Conservation (phyloP, 768 basidiomycete species). For the Paxillus involutus region DNA sequence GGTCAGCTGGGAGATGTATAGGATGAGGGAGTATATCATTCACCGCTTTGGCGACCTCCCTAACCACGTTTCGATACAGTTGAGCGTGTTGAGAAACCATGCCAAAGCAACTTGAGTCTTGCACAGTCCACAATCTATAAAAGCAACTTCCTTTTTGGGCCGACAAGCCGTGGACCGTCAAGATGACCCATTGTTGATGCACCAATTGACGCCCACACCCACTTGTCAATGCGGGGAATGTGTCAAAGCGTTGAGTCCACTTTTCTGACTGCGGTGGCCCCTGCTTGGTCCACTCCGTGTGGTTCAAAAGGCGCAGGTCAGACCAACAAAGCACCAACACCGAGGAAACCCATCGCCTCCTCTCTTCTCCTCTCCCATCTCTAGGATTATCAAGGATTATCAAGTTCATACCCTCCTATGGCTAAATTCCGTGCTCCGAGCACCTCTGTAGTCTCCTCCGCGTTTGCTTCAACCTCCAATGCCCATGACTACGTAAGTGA, state of each 20-base stretch:
- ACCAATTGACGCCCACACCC: constrained; percentile 5
- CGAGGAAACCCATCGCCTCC: neutral
- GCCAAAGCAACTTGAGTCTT: constrained; percentile 15
- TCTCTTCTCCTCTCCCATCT: neutral
- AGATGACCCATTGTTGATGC: constrained; percentile 19
- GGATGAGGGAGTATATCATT: neutral
- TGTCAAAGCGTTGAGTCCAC: neutral
- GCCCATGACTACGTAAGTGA: constrained; percentile 8
- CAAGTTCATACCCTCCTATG: constrained; percentile 10
- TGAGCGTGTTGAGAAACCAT: constrained; percentile 18
- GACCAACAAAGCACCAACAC: neutral
- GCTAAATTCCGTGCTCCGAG: constrained; percentile 18
- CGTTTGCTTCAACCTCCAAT: neutral
- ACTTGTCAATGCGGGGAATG: constrained; percentile 1
- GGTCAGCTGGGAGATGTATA: neutral
- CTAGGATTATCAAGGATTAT: neutral
- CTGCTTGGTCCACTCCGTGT: neutral
- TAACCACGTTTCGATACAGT: constrained; percentile 30
- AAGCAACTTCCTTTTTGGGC: constrained; percentile 11
- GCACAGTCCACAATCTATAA: neutral
- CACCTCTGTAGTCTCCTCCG: constrained; percentile 9
- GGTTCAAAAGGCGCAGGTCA: constrained; percentile 18
- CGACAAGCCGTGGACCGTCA: neutral
- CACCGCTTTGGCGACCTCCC: constrained; percentile 31
- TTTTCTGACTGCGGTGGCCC: neutral